Conservation (phyloP, 176 grass and related monocot species). For the Hyparrhenia diplandra region DNA sequence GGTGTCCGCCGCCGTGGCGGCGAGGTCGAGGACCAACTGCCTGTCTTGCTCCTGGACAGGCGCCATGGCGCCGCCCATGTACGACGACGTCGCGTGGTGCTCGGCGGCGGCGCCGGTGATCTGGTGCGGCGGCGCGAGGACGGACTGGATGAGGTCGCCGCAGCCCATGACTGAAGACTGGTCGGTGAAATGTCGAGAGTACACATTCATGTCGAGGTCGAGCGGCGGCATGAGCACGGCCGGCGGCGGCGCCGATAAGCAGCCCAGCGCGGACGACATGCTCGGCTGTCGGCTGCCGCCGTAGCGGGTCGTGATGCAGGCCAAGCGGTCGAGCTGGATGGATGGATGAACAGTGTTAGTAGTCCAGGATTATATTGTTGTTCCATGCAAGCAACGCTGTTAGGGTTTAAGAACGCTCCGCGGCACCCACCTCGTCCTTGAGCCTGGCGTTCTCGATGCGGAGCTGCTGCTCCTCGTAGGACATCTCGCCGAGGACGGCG, state of each 20-base stretch:
- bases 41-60: constrained; percentile 66
- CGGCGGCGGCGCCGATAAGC: constrained; percentile 35
- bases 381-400: background rate
- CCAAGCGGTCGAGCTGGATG: constrained; percentile 78
- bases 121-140: constrained; percentile 21
- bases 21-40: constrained; percentile 70
- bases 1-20: constrained; percentile 56
- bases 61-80: constrained; percentile 32
- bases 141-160: constrained; percentile 42
- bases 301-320: constrained; percentile 68
- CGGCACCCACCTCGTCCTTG: constrained; percentile 60
- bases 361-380: background rate
- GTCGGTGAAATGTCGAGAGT: constrained; percentile 68
- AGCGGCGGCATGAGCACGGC: constrained; percentile 52
- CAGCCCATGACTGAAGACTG: constrained; percentile 47
- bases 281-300: constrained; percentile 36
- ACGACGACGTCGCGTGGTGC: background rate
- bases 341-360: background rate
- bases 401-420: background rate
- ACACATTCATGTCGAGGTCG: constrained; percentile 88
- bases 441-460: constrained; percentile 90
- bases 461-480: constrained; percentile 86
- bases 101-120: background rate
- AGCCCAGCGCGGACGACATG: constrained; percentile 31
- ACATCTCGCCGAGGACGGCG: constrained; percentile 87